These are phyloP conservation scores for Cercospora sesami DNA, from an alignment of 2,329 filamentous ascomycete genomes.

Conservation along the genomic window DNA sequence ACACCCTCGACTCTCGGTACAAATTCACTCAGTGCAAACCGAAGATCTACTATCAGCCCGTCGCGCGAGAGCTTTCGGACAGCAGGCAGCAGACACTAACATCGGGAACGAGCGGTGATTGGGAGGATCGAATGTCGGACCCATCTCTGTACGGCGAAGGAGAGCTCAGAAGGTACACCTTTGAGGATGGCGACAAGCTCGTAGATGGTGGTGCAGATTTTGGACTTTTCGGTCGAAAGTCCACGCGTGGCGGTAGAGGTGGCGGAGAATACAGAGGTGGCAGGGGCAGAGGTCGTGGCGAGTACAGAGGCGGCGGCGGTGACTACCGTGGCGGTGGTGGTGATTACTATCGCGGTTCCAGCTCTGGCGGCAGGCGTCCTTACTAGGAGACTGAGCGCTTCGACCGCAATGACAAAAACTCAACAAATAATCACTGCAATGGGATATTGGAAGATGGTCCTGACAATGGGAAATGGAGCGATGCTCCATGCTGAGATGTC, in stretches of 20 bases:
- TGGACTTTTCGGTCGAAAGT: slow-evolving; percentile 34
- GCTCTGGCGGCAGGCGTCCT: slow-evolving; percentile 4
- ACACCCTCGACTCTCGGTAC: slow-evolving; percentile 60
- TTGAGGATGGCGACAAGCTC: slow-evolving; percentile 47
- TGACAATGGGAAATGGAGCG: background rate
- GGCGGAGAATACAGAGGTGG: slow-evolving; percentile 25
- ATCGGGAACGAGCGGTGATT: slow-evolving; percentile 45
- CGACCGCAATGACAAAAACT: no score
- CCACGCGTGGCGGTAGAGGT: slow-evolving; percentile 24
- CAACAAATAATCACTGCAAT: background rate
- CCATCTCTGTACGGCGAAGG: slow-evolving; percentile 34
- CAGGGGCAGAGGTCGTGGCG: slow-evolving; percentile 24
- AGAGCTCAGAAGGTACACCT: slow-evolving; percentile 45
- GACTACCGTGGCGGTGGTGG: slow-evolving; percentile 21
- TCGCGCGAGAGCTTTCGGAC: slow-evolving; percentile 63
- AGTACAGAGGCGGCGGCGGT: slow-evolving; percentile 25
- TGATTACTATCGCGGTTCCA: slow-evolving; percentile 13
- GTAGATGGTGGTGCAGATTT: slow-evolving; percentile 45
- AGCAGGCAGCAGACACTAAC: slow-evolving; percentile 64
- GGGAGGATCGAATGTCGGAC: slow-evolving; percentile 39
- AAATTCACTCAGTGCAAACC: slow-evolving; percentile 61
- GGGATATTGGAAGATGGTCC: background rate
- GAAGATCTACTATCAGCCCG: slow-evolving; percentile 66
- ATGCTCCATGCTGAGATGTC: background rate
- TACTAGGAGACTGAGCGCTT: slow-evolving; percentile 2